Conservation (phyloP, 148 eudicot species). For the Camellia sinensis region DNA sequence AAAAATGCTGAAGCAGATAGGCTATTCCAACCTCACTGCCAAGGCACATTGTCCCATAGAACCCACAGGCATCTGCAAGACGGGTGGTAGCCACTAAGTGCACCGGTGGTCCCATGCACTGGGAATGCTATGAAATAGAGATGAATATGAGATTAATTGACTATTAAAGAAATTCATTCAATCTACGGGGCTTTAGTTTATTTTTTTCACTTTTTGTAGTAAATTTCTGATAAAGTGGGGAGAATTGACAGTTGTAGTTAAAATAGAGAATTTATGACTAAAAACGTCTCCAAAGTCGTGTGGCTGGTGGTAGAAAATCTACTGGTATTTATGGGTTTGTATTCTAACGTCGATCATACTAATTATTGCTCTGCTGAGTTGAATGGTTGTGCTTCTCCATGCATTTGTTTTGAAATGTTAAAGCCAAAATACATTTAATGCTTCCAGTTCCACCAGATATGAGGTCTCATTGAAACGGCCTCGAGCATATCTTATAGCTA, state of each 20-base stretch:
- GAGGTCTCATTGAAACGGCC: neutral
- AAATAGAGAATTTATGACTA: neutral
- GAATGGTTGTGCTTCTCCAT: neutral
- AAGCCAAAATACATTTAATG: neutral
- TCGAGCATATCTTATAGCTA: neutral
- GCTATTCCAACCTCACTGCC: too few relatives aligned
- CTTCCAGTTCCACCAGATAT: neutral
- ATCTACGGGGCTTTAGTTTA: neutral
- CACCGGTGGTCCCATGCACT: too few relatives aligned
- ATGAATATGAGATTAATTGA: neutral
- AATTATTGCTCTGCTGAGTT: neutral
- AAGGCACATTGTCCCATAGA: too few relatives aligned
- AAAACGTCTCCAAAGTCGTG: neutral
- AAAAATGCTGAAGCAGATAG: too few relatives aligned
- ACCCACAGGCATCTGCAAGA: too few relatives aligned
- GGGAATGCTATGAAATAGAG: too few relatives aligned
- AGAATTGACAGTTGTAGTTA: neutral
- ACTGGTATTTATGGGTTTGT: neutral
- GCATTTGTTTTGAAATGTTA: neutral
- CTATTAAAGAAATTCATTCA: neutral
- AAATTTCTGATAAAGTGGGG: neutral
- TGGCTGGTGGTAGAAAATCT: neutral
- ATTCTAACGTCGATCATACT: neutral
- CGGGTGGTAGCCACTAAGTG: too few relatives aligned
- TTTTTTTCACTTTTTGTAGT: neutral